Conservation (phyloP, 1,139 yeast species). For the Trichomonascaceae sp. region DNA sequence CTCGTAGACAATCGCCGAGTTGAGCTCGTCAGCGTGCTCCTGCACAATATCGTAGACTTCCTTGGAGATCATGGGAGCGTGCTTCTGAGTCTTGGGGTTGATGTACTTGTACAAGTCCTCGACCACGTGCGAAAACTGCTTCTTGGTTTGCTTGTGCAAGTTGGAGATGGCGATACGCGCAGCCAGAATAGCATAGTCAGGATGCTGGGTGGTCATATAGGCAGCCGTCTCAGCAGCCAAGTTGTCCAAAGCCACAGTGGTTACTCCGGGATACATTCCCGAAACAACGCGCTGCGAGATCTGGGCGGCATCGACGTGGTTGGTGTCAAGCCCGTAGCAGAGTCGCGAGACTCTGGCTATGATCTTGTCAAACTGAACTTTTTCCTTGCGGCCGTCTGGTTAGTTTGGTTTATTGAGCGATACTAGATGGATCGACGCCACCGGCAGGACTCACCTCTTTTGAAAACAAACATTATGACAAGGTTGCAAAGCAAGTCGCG, state of each 20-base stretch:
- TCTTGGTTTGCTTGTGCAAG: conserved; percentile 86
- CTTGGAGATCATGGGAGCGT: conserved; percentile 71
- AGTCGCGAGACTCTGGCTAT: conserved; percentile 52
- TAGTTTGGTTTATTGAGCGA: conserved; percentile 3
- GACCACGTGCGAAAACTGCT: conserved; percentile 72
- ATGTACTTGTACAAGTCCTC: conserved; percentile 58
- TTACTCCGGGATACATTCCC: conserved; percentile 93
- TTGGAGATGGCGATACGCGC: conserved; percentile 91
- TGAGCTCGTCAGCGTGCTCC: conserved; percentile 54
- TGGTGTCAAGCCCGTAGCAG: conserved; percentile 74
- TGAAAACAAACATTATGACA: conserved; percentile 41
- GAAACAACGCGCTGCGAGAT: conserved; percentile 81
- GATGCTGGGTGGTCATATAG: conserved; percentile 90
- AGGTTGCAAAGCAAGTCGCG: no score
- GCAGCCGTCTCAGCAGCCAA: conserved; percentile 97
- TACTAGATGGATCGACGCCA: background rate
- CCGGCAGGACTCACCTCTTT: conserved; percentile 34
- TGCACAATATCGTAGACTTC: conserved; percentile 53
- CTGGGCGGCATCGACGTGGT: conserved; percentile 77
- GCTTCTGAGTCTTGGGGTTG: conserved; percentile 63
- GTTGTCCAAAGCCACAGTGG: conserved; percentile 83
- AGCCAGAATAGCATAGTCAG: conserved; percentile 88
- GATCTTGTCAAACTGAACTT: conserved; percentile 69
- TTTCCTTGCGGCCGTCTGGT: conserved; percentile 64
- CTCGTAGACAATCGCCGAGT: conserved; percentile 70